Conservation (phyloP, 768 basidiomycete genomes). For the Crassisporium funariophilum region DNA sequence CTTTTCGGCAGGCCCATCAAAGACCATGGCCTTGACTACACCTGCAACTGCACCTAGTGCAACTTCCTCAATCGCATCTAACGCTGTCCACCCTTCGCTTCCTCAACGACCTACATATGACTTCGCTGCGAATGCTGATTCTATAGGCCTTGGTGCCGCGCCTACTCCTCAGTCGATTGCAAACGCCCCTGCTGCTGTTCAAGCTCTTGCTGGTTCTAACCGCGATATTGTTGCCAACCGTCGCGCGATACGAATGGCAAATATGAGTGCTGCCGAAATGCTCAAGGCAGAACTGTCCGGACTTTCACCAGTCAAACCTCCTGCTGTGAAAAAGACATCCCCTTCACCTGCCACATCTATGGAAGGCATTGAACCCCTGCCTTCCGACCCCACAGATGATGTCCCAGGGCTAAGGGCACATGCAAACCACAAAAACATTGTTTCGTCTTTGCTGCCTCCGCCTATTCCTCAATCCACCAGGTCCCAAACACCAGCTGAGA, state of each 20-base stretch:
- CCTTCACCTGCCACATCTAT: slow-evolving; percentile 32
- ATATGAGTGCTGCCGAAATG: slow-evolving; percentile 93
- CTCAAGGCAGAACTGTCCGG: slow-evolving; percentile 88
- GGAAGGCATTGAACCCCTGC: slow-evolving; percentile 18
- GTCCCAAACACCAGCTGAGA: slow-evolving; percentile 15
- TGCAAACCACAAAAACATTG: slow-evolving; percentile 4
- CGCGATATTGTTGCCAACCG: slow-evolving; percentile 89
- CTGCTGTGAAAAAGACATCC: slow-evolving; percentile 40
- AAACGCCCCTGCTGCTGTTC: slow-evolving; percentile 61
- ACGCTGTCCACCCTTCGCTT: slow-evolving; percentile 56
- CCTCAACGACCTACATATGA: slow-evolving; percentile 66
- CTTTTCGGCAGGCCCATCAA: slow-evolving; percentile 47
- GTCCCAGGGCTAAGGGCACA: slow-evolving; percentile 42
- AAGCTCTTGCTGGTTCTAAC: slow-evolving; percentile 85
- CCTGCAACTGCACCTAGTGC: slow-evolving; percentile 42
- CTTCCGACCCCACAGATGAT: slow-evolving; percentile 31
- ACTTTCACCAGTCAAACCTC: slow-evolving; percentile 47
- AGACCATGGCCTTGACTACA: slow-evolving; percentile 49
- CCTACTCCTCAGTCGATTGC: slow-evolving; percentile 58
- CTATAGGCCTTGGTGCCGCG: slow-evolving; percentile 72
- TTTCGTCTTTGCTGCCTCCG: slow-evolving; percentile 3
- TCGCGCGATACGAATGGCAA: slow-evolving; percentile 90
- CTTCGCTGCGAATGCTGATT: slow-evolving; percentile 77
- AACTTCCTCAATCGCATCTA: slow-evolving; percentile 30
- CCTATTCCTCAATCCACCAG: background rate